Percentiles rank a stretch among this genome's conserved stretches.
Evolutionary conservation across 768 basidiomycete species (phyloP).

Genomic region (Phlebiopsis flavidoalba): DNA sequence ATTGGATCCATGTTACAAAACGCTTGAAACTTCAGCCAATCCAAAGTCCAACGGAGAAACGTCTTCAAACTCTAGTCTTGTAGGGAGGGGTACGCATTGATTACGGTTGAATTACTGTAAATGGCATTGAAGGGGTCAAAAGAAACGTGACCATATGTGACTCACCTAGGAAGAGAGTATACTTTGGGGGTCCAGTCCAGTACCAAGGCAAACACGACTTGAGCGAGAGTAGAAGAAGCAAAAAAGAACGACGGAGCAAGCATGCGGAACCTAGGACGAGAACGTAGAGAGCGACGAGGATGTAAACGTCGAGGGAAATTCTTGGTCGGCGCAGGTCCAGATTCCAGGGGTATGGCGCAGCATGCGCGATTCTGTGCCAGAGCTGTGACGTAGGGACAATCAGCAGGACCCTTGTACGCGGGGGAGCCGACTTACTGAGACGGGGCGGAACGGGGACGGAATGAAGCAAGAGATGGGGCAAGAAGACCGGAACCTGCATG

Average conservation of each 20-base stretch:
- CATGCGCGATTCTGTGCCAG: not conserved
- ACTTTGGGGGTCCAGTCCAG: not conserved
- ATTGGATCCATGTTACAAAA: not conserved
- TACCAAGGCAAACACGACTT: not conserved
- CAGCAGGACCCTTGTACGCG: not conserved
- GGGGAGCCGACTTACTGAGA: constrained; percentile 12
- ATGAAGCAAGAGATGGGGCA: constrained; percentile 12
- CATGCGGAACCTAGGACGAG: not conserved
- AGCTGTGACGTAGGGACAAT: not conserved
- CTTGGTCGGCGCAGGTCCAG: constrained; percentile 9
- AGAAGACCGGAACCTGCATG: constrained; percentile 9
- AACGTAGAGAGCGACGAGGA: constrained; percentile 4
- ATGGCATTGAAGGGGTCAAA: not conserved
- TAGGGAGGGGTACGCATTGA: not conserved
- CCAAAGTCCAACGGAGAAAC: not conserved
- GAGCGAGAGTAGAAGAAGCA: not conserved
- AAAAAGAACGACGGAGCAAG: not conserved
- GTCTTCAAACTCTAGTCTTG: not conserved
- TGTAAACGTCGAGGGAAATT: constrained; percentile 1
- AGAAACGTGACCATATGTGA: not conserved
- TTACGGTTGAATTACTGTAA: not conserved
- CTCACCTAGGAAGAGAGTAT: not conserved
- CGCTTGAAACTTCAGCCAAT: not conserved
- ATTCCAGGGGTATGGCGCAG: not conserved
- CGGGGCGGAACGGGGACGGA: constrained; percentile 23